Base-by-base conservation (phyloP, 345 rosid genomes). In the Euphorbia lathyris region DNA sequence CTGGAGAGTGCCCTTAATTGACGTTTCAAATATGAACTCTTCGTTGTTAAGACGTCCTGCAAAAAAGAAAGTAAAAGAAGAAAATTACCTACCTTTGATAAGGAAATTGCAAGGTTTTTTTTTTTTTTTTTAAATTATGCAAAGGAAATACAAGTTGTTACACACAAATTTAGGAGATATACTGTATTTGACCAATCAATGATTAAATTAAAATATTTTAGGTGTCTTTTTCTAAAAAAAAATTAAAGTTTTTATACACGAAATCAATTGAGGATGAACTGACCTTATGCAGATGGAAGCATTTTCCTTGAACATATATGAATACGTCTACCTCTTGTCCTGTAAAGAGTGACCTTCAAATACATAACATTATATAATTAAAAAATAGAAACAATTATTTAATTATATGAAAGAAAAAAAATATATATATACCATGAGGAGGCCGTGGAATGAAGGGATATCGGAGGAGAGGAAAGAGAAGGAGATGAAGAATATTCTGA, bases 271-370 rank as follows among this genome's bases (percentile, higher is more conserved):
- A 53, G 14, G 50, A 50, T 29, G 43, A 25, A 61, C 72, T 14
- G 29, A 91, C 97, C 98, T 86, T 91, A 62, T 89, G 97, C 27
- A 93, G 85, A 78, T 67, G 87, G 74, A 93, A 93, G 62, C 85
- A 74, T 0, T 83, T 88, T 80, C 85, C 88, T 50, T 79, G 81
- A 26, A 93, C 96, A 77, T 83, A 76, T 57, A 93, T 84, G 68
- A 76, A 19, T 34, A 85, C 96, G 57, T 89, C 83, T 17, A 92
- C 71, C 63, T 80, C 74, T 23, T 58, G 55, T 70, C 92, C 88
- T 1, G 77, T 77, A 38, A 60, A 83, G 76, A 65, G 52, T 36
- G 97, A 78, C 96, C 97, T 93, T 40, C 50, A 4, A 29, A 13
- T 13, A 58, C 22, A 5, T 20, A 57, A 59, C 0, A 58, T 30